phyloP scores from a whole-genome alignment of 148 eudicot genomes.

The Nepenthes gracilis region DNA sequence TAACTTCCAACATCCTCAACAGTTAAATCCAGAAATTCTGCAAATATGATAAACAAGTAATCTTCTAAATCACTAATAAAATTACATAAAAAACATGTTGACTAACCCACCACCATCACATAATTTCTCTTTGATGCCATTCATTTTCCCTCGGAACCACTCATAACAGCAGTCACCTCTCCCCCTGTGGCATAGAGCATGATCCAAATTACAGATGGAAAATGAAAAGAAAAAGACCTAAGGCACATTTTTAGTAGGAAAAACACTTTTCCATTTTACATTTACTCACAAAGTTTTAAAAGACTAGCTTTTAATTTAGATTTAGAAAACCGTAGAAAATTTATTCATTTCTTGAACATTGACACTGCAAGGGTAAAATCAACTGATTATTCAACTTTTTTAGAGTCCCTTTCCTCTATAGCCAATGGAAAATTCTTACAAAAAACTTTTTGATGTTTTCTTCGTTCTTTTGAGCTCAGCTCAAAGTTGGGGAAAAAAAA shows the following conservation, averaged over 20 bases:
- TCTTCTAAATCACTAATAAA: background rate
- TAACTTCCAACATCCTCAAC: slow-evolving; percentile 68
- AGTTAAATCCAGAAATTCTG: slow-evolving; percentile 65
- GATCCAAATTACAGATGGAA: background rate
- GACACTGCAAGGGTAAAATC: no score
- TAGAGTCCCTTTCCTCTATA: no score
- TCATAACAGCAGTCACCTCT: slow-evolving; percentile 70
- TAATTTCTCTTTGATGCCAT: slow-evolving; percentile 57
- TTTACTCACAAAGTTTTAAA: no score
- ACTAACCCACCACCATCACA: slow-evolving; percentile 42
- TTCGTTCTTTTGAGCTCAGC: no score
- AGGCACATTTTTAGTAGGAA: background rate
- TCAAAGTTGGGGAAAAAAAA: no score
- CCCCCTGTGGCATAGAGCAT: slow-evolving; percentile 33
- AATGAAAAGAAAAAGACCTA: background rate
- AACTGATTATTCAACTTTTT: no score
- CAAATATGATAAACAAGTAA: slow-evolving; percentile 9
- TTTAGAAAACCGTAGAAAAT: no score
- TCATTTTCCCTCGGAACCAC: slow-evolving; percentile 65
- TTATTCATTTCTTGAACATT: no score
- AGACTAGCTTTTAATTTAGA: no score
- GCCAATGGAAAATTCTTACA: no score
- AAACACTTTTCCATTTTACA: no score
- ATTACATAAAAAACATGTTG: background rate
- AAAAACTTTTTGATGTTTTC: no score